These are phyloP conservation scores for Melaleuca alternifolia DNA, from an alignment of 345 rosid genomes.

Conservation along the genomic window DNA sequence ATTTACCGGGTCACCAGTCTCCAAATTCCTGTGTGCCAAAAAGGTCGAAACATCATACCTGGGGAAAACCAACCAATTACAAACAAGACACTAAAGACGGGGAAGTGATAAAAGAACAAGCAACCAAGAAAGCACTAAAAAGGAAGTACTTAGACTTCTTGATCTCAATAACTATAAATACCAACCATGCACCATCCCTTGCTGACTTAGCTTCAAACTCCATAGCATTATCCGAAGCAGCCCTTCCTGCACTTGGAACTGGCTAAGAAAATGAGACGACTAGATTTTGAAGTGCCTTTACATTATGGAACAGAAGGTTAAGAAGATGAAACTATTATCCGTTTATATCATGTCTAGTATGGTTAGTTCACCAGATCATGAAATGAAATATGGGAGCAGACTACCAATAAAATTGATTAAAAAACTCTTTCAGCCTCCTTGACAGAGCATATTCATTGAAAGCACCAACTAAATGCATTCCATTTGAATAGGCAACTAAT, in stretches of 20 bases:
- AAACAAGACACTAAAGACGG: background rate
- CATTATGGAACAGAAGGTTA: background rate
- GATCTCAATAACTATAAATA: background rate
- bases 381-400: background rate
- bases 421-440: background rate
- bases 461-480: background rate
- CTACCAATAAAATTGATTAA: background rate
- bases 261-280: slow-evolving; percentile 3
- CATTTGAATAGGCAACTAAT: background rate
- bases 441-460: background rate
- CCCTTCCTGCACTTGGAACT: slow-evolving; percentile 49
- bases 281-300: background rate
- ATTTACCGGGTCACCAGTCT: slow-evolving; percentile 65
- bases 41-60: slow-evolving; percentile 87
- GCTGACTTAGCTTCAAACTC: slow-evolving; percentile 97
- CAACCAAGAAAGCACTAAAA: background rate
- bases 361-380: background rate
- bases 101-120: no score
- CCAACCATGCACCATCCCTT: slow-evolving; percentile 98
- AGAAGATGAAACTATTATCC: background rate
- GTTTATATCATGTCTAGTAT: background rate
- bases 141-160: background rate
- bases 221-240: slow-evolving; percentile 51
- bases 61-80: slow-evolving; percentile 8
- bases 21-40: slow-evolving; percentile 64